Conservation (phyloP, 2,329 filamentous ascomycete species). For the Beauveria caledonica region DNA sequence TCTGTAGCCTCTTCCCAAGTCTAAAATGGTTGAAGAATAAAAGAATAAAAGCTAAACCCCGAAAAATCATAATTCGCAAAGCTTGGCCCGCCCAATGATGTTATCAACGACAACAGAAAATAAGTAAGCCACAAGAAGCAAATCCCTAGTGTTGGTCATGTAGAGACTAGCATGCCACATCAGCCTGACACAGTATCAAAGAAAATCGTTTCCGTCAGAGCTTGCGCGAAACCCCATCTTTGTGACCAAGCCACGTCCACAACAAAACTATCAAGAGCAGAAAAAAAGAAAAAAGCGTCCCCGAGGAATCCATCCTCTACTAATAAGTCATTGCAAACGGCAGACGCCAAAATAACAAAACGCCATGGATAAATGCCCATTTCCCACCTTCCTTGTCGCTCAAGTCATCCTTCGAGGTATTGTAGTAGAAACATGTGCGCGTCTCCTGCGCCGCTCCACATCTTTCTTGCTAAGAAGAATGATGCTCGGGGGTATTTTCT, state of each 20-base stretch:
- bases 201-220: background rate
- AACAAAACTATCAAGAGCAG: background rate
- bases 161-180: background rate
- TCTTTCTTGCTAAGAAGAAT: background rate
- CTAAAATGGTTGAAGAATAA: background rate
- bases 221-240: too few species aligned
- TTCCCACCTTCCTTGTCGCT: background rate
- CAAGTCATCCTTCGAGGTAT: background rate
- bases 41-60: background rate
- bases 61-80: background rate
- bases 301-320: background rate
- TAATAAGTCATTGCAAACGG: background rate
- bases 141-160: background rate
- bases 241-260: background rate
- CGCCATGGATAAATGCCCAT: background rate
- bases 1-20: background rate
- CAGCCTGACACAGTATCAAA: background rate
- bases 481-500: constrained; percentile 1
- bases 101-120: background rate
- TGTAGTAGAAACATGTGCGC: constrained; percentile 1
- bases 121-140: background rate
- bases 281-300: background rate
- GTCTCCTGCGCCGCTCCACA: background rate
- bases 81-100: background rate
- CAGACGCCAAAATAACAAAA: background rate